A percentile compares a stretch with the other conserved stretches of the same genome.
These are phyloP conservation scores for Podospora comata DNA, from an alignment of 495 filamentous ascomycete species.

Conservation along the genomic window DNA sequence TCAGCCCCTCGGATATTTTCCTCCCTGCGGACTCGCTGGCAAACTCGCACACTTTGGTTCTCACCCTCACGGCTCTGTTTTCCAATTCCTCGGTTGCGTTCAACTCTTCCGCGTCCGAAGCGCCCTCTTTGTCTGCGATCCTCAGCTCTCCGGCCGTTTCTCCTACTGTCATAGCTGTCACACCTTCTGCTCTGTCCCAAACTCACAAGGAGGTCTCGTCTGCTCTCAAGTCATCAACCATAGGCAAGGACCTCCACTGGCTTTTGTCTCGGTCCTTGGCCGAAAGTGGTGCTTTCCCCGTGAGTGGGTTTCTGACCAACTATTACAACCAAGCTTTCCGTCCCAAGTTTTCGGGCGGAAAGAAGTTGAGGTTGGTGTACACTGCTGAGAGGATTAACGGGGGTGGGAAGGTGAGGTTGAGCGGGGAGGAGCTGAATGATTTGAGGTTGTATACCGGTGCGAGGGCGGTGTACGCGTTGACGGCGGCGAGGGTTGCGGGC, in stretches of 20 bases:
- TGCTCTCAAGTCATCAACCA: constrained; percentile 40
- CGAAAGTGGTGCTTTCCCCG: constrained; percentile 68
- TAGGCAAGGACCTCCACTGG: constrained; percentile 57
- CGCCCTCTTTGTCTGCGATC: constrained; percentile 62
- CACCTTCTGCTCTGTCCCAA: constrained; percentile 63
- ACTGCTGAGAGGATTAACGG: constrained; percentile 56
- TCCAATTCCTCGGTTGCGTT: constrained; percentile 82
- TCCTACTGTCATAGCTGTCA: constrained; percentile 81
- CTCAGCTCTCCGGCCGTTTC: constrained; percentile 51
- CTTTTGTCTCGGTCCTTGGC: constrained; percentile 65
- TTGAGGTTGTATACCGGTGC: constrained; percentile 76
- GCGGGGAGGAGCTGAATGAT: constrained; percentile 67
- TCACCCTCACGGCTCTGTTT: constrained; percentile 79
- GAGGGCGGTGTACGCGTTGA: constrained; percentile 80
- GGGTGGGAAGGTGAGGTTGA: constrained; percentile 48
- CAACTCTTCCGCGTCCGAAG: constrained; percentile 74
- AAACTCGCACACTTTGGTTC: constrained; percentile 70
- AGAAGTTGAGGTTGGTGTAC: constrained; percentile 71
- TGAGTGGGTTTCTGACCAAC: constrained; percentile 57
- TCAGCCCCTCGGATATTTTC: constrained; percentile 73
- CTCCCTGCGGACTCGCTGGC: constrained; percentile 83
- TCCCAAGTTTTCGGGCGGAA: constrained; percentile 56
- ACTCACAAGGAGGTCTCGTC: constrained; percentile 55
- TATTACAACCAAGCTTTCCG: constrained; percentile 55
- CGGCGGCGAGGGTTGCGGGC: constrained; percentile 76